Percentiles rank a stretch among this genome's conserved stretches.
These are phyloP conservation scores for Auricularia sp. DNA, from an alignment of 768 basidiomycete genomes.

Conservation along the genomic window DNA sequence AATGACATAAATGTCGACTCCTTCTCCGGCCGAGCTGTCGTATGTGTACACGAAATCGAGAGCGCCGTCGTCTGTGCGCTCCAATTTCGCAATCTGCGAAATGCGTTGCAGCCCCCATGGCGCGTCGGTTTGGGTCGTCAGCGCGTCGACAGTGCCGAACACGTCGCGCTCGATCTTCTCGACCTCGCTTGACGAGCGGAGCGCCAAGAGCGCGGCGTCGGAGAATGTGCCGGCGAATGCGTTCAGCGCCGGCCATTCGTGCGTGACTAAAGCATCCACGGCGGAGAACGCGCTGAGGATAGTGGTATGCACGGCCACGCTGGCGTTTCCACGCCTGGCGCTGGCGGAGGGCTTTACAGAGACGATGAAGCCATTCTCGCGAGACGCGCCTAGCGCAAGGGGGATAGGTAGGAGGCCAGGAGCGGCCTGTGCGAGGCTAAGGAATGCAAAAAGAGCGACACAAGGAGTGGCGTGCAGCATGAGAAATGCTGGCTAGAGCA, in stretches of 20 bases:
- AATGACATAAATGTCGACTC: conserved; percentile 5
- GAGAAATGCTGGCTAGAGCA: no score
- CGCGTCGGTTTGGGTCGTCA: conserved; percentile 12
- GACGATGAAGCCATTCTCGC: not conserved
- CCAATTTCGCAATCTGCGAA: conserved; percentile 9
- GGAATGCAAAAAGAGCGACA: not conserved
- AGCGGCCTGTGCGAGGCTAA: not conserved
- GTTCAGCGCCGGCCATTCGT: conserved; percentile 12
- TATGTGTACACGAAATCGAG: conserved; percentile 2
- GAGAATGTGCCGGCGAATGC: conserved; percentile 4
- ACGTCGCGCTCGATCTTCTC: conserved; percentile 22
- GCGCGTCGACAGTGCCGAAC: conserved; percentile 14
- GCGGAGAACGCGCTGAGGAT: conserved; percentile 12
- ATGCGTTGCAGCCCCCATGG: conserved; percentile 16
- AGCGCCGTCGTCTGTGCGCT: not conserved
- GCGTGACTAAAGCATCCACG: conserved; percentile 11
- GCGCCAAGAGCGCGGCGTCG: conserved; percentile 14
- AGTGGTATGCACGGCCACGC: not conserved
- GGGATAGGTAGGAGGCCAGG: not conserved
- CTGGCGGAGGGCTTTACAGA: not conserved
- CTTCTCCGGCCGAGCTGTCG: conserved; percentile 2
- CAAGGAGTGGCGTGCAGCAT: not conserved
- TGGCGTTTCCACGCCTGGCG: not conserved
- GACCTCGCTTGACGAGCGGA: conserved; percentile 19
- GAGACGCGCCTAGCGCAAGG: not conserved